phyloP scores from a whole-genome alignment of 78 protist genomes.

The Protostelium mycophagum region DNA sequence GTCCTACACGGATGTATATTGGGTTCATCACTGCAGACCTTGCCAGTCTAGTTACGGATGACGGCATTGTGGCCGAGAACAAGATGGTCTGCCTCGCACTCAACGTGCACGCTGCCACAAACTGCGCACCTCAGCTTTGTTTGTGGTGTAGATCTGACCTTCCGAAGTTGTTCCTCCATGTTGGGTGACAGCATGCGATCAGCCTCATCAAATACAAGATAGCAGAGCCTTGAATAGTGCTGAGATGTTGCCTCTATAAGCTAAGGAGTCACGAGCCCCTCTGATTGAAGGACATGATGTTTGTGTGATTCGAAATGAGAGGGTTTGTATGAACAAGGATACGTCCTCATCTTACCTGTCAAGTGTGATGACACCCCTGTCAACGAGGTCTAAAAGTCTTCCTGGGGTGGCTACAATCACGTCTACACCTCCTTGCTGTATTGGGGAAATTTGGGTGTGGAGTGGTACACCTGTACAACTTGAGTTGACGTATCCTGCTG shows the following conservation, averaged over 20 bases:
- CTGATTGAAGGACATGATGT: no score
- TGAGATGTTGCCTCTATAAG: not conserved
- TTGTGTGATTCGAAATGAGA: no score
- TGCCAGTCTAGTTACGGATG: not conserved
- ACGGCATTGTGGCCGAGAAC: not conserved
- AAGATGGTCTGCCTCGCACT: not conserved
- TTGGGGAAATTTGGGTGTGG: constrained; percentile 52
- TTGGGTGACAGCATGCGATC: constrained; percentile 97
- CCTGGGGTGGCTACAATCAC: constrained; percentile 92
- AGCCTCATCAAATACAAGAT: constrained; percentile 96
- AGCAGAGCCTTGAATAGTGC: not conserved
- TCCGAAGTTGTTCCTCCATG: constrained; percentile 89
- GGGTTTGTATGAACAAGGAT: not conserved
- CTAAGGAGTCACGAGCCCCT: not conserved
- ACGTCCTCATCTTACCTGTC: not conserved
- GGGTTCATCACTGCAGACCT: not conserved
- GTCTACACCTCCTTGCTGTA: constrained; percentile 77
- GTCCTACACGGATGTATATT: not conserved
- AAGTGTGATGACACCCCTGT: constrained; percentile 33
- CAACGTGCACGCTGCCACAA: not conserved
- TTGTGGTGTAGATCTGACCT: constrained; percentile 6
- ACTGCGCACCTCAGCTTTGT: not conserved
- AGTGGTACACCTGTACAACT: constrained; percentile 86
- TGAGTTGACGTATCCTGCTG: constrained; percentile 24
- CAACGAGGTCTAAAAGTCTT: constrained; percentile 87